These are phyloP conservation scores for Pleurotus platypus DNA, from an alignment of 768 basidiomycete genomes.

Conservation along the genomic window DNA sequence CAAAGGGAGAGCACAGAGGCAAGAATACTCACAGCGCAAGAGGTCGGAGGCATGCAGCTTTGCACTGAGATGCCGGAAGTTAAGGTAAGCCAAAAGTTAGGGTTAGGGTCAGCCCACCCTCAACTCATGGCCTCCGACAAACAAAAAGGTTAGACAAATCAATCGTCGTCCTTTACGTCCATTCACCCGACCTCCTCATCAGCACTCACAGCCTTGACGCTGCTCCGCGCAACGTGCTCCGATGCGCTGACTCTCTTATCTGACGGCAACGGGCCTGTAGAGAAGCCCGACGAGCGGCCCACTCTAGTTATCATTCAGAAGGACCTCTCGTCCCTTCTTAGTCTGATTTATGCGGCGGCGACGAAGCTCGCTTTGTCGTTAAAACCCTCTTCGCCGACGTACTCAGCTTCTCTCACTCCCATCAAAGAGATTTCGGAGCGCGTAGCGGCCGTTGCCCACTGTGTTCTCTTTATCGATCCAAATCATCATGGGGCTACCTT, in stretches of 20 bases:
- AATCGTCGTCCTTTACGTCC: not conserved
- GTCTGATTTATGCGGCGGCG: conserved; percentile 49
- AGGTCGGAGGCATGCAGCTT: not conserved
- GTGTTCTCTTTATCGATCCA: conserved; percentile 38
- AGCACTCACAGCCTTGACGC: conserved; percentile 29
- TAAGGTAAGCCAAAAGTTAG: conserved; percentile 13
- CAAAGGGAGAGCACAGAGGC: not conserved
- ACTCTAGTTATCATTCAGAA: conserved; percentile 39
- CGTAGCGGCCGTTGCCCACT: conserved; percentile 47
- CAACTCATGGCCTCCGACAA: conserved; percentile 30
- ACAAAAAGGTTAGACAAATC: conserved; percentile 30
- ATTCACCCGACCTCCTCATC: not conserved
- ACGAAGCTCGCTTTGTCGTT: conserved; percentile 64
- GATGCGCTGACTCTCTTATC: conserved; percentile 28
- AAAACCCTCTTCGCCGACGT: conserved; percentile 53
- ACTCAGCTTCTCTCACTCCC: conserved; percentile 45
- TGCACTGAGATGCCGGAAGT: not conserved
- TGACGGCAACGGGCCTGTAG: too few species aligned
- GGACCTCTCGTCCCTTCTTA: conserved; percentile 56
- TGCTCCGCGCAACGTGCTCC: conserved; percentile 34
- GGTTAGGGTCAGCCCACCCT: conserved; percentile 15
- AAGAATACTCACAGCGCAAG: conserved; percentile 12
- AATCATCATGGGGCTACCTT: conserved; percentile 43
- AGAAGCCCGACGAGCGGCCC: conserved; percentile 14
- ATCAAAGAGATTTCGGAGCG: conserved; percentile 52